phyloP scores from a whole-genome alignment of 768 basidiomycete genomes.

The Pleurotus tuoliensis region DNA sequence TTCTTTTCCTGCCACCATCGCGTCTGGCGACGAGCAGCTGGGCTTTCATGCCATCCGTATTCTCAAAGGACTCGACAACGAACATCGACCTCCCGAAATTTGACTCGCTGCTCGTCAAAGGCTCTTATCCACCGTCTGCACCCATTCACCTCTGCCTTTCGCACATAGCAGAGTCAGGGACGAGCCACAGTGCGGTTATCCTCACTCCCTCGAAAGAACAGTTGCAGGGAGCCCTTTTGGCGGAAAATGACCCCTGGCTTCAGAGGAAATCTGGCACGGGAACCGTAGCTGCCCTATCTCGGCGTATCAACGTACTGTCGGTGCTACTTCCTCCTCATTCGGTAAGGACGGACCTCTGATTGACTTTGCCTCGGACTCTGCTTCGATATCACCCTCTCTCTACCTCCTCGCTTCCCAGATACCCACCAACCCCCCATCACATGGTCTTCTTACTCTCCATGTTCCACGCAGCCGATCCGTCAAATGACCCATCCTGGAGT shows the following conservation, averaged over 20 bases:
- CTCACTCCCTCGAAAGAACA: constrained; percentile 47
- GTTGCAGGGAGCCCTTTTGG: constrained; percentile 37
- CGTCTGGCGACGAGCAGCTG: too few relatives aligned
- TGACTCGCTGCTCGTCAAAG: constrained; percentile 57
- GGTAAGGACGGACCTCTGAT: background rate
- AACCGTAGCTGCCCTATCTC: constrained; percentile 28
- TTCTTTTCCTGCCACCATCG: too few relatives aligned
- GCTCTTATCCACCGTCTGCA: constrained; percentile 61
- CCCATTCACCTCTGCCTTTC: constrained; percentile 67
- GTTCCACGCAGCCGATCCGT: constrained; percentile 31
- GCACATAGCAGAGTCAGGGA: constrained; percentile 27
- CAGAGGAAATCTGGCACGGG: constrained; percentile 36
- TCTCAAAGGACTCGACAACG: constrained; percentile 25
- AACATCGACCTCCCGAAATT: constrained; percentile 51
- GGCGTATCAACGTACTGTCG: constrained; percentile 53
- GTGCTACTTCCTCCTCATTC: constrained; percentile 21
- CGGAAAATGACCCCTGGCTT: constrained; percentile 56
- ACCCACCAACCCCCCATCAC: constrained; percentile 60
- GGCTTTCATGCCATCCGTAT: constrained; percentile 25
- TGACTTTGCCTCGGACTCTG: background rate
- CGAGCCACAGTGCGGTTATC: constrained; percentile 35
- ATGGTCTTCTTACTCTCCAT: constrained; percentile 47
- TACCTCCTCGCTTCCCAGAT: constrained; percentile 34
- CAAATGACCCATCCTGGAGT: constrained; percentile 18
- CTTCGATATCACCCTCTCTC: background rate